Percentiles rank a stretch among this genome's conserved stretches.
phyloP scores from a whole-genome alignment of 345 rosid species.

The Trapa bicornis region DNA sequence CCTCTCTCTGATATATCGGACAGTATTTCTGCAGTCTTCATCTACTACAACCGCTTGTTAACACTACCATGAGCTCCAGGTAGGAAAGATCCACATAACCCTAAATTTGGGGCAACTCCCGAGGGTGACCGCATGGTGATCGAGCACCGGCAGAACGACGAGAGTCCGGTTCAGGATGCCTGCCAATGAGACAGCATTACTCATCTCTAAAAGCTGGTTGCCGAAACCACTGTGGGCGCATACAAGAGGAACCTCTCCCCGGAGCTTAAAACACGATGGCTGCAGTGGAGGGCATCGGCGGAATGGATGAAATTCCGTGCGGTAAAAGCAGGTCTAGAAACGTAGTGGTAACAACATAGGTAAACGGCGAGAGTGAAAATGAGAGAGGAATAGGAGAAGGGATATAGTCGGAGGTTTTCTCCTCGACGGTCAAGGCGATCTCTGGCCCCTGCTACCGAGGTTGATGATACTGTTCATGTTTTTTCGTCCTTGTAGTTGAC shows the following conservation, averaged over 20 bases:
- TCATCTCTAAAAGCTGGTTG: conserved; percentile 85
- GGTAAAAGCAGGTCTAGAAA: conserved; percentile 32
- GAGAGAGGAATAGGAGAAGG: conserved; percentile 19
- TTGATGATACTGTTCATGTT: conserved; percentile 29
- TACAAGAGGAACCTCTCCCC: conserved; percentile 53
- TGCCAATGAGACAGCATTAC: conserved; percentile 65
- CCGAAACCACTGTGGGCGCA: conserved; percentile 96
- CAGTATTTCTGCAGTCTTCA: conserved; percentile 77
- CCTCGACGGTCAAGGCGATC: conserved; percentile 9
- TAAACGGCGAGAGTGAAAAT: conserved; percentile 16
- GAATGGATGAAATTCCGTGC: conserved; percentile 19
- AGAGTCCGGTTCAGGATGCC: conserved; percentile 70
- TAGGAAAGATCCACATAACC: conserved; percentile 53
- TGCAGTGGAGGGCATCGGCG: conserved; percentile 34
- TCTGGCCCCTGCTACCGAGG: conserved; percentile 12
- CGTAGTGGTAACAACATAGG: conserved; percentile 23
- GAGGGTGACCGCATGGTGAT: conserved; percentile 84
- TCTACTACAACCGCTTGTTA: conserved; percentile 37
- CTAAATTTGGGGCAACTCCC: conserved; percentile 97
- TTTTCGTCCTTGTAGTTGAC: not conserved
- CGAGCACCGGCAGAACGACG: conserved; percentile 49
- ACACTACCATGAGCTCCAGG: conserved; percentile 54
- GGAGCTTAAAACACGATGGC: conserved; percentile 4
- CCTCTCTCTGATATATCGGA: conserved; percentile 54
- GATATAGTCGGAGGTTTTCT: conserved; percentile 1